Percentiles rank a stretch among this genome's conserved stretches.
Evolutionary conservation across 345 rosid genomes (phyloP).

Genomic region (Aurinia saxatilis): DNA sequence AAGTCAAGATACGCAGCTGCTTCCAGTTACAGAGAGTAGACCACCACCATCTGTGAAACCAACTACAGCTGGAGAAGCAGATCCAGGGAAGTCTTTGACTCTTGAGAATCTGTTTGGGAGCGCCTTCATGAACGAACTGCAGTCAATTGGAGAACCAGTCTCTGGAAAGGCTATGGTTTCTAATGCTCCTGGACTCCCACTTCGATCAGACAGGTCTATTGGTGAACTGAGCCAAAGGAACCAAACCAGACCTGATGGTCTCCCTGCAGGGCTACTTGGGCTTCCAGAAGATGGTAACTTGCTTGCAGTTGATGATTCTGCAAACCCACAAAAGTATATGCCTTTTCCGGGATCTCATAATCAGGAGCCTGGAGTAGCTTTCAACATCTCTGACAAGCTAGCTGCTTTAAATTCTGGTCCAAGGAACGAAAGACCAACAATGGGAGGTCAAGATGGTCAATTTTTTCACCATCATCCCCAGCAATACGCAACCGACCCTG

Average conservation of each 20-base stretch:
- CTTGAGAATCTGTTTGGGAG: slow-evolving; percentile 93
- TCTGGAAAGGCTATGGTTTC: slow-evolving; percentile 35
- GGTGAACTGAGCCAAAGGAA: slow-evolving; percentile 30
- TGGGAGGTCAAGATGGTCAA: slow-evolving; percentile 49
- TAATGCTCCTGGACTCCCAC: slow-evolving; percentile 34
- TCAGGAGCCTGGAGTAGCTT: slow-evolving; percentile 41
- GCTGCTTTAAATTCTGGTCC: slow-evolving; percentile 52
- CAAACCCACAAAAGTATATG: slow-evolving; percentile 24
- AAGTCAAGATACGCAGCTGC: slow-evolving; percentile 21
- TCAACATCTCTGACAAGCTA: slow-evolving; percentile 52
- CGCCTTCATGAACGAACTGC: slow-evolving; percentile 92
- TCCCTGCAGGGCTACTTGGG: slow-evolving; percentile 38
- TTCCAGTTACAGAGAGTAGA: slow-evolving; percentile 30
- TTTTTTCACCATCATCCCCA: slow-evolving; percentile 42
- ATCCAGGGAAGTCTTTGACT: slow-evolving; percentile 54
- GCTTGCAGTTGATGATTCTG: slow-evolving; percentile 35
- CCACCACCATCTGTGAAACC: slow-evolving; percentile 16
- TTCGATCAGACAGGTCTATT: slow-evolving; percentile 29
- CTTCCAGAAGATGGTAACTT: slow-evolving; percentile 36
- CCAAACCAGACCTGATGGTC: slow-evolving; percentile 43
- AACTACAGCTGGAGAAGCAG: slow-evolving; percentile 34
- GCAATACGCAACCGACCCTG: slow-evolving; percentile 38
- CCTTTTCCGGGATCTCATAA: slow-evolving; percentile 38
- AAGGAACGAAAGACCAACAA: slow-evolving; percentile 43
- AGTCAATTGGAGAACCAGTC: slow-evolving; percentile 60